Percentiles rank a stretch among this genome's conserved stretches.
These are phyloP conservation scores for Phytophthora chlamydospora DNA, from an alignment of 352 stramenopile species.

Conservation along the genomic window DNA sequence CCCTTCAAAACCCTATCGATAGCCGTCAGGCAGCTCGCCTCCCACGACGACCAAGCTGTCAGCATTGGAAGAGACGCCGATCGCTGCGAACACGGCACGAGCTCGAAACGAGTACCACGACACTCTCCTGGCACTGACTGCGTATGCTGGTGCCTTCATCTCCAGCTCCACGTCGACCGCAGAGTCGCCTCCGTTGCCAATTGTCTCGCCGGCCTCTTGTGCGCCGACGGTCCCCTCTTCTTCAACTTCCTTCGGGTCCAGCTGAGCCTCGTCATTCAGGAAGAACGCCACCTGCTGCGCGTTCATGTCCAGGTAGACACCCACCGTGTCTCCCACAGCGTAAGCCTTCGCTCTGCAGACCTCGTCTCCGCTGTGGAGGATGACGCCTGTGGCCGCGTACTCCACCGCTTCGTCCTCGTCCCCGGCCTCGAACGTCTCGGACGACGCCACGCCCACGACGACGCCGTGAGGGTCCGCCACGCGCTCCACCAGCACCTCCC, in stretches of 20 bases:
- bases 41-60: constrained; percentile 46
- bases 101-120: constrained; percentile 34
- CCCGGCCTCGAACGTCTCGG: constrained; percentile 35
- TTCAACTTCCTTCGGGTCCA: not conserved
- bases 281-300: constrained; percentile 47
- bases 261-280: constrained; percentile 44
- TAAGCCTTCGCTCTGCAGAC: constrained; percentile 40
- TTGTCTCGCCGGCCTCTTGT: constrained; percentile 5
- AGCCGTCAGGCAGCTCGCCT: constrained; percentile 26
- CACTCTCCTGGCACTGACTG: constrained; percentile 2
- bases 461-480: constrained; percentile 30
- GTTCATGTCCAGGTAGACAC: constrained; percentile 59
- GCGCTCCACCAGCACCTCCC: constrained; percentile 46
- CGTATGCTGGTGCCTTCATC: constrained; percentile 25
- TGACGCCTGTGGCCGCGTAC: constrained; percentile 44
- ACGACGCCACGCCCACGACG: constrained; percentile 41
- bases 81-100: constrained; percentile 41
- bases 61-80: constrained; percentile 33
- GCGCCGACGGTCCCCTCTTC: constrained; percentile 2
- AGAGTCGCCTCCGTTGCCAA: constrained; percentile 1
- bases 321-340: constrained; percentile 44
- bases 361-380: constrained; percentile 43
- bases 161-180: constrained; percentile 11
- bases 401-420: constrained; percentile 33
- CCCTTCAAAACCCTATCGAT: constrained; percentile 34